A percentile compares a stretch with the other conserved stretches of the same genome.
Conservation (phyloP, 805 yeast species). For the Kodamaea nitidulidarum region DNA sequence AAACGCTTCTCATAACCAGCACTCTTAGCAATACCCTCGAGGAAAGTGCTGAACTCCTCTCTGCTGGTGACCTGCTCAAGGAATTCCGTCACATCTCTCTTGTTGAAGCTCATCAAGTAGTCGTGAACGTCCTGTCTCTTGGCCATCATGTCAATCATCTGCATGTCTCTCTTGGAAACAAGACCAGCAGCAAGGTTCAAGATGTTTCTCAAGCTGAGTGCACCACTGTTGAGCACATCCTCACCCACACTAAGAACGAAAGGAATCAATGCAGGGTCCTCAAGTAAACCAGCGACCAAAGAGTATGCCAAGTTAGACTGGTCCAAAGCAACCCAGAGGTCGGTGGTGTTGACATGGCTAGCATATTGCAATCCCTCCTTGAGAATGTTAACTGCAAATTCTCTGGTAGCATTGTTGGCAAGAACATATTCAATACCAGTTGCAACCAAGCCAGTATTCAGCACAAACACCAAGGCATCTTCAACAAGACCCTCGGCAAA, state of each 20-base stretch:
- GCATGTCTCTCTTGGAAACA: conserved; percentile 4
- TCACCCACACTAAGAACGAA: conserved; percentile 18
- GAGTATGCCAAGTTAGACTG: conserved; percentile 27
- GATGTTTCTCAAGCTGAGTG: conserved; percentile 13
- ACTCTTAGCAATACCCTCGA: neutral
- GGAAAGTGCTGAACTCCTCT: neutral
- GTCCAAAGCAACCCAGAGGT: conserved; percentile 27
- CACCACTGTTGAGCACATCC: conserved; percentile 18
- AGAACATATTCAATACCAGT: conserved; percentile 20
- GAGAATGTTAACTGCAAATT: conserved; percentile 16
- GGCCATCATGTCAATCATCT: neutral
- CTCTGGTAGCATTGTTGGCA: conserved; percentile 21
- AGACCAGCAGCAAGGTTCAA: conserved; percentile 11
- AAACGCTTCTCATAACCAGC: neutral
- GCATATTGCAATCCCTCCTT: conserved; percentile 14
- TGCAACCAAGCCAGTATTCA: conserved; percentile 22
- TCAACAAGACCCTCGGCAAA: conserved; percentile 13
- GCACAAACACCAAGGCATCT: conserved; percentile 20
- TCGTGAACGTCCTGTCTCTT: conserved; percentile 10
- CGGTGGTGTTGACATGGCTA: conserved; percentile 19
- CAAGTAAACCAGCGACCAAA: conserved; percentile 20
- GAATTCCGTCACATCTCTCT: conserved; percentile 2
- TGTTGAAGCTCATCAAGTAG: conserved; percentile 1
- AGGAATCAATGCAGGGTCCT: conserved; percentile 22
- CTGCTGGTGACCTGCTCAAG: conserved; percentile 5